Base-by-base conservation (phyloP, 2,329 filamentous ascomycete genomes). In the Eutypa lata region DNA sequence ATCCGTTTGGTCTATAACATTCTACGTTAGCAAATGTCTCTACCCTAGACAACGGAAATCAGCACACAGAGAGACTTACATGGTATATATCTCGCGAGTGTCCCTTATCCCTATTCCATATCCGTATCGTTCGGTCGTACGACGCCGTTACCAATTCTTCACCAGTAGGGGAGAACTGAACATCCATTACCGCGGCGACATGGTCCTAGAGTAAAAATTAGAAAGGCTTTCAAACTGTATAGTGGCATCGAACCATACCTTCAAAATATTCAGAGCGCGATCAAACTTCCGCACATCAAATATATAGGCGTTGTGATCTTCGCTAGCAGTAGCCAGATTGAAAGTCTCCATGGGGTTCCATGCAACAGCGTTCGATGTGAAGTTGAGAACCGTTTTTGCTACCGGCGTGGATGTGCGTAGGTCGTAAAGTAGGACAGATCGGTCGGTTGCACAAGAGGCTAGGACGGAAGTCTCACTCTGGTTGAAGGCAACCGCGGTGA, bases 321-420 rank as follows among this genome's bases (percentile, higher is more conserved):
- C 94, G 62, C 89, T 95, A 13, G 90, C 94, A 28, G 92, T 86
- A 16, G 91, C 93, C 66, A 97, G 87, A 74, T 97, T 96, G 78
- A 96, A 96, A 7, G 91, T 89, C 71, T 96, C 92, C 87, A 97
- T 94, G 0, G 94, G 94, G 61, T 97, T 97, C 91, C 93, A 99
- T 43, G 88, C 81, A 49, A 97, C 80, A 47, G 86, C 82, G 74
- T 96, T 97, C 54, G 84, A 88, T 37, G 91, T 85, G 61, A 99
- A 88, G 50, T 83, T 89, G 60, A 97, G 82, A 13, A 91, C 80
- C 1, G 89, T 87, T 67, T 92, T 92, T 57, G 89, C 82, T 18
- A 97, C 78, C 11, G 94, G 90, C 37, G 87, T 90, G 5, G 86
- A 88, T 13, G 93, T 96, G 49, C 94, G 86, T 45, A 97, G 79